Conservation (phyloP, 2,329 filamentous ascomycete species). For the Byssoonygena ceratinophila region DNA sequence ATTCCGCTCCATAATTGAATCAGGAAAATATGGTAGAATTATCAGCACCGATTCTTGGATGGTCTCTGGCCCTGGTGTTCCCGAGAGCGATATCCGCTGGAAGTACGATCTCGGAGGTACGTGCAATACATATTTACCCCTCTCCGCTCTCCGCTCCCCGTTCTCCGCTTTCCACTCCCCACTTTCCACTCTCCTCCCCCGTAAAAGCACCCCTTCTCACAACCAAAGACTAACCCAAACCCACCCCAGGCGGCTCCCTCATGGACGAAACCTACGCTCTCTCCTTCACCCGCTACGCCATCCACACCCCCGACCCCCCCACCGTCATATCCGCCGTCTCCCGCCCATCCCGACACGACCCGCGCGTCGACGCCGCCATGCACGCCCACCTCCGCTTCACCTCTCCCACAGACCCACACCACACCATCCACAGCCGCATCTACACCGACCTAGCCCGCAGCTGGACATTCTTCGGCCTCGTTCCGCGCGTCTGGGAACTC, state of each 20-base stretch:
- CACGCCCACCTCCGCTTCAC: conserved; percentile 24
- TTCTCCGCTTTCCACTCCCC: too few species aligned
- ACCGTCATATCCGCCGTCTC: conserved; percentile 26
- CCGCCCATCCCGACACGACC: conserved; percentile 21
- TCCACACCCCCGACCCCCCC: conserved; percentile 21
- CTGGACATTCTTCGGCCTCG: conserved; percentile 17
- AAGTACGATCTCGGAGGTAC: conserved; percentile 28
- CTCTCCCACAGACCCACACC: conserved; percentile 12
- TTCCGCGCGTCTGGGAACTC: conserved; percentile 27
- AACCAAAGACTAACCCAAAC: conserved; percentile 5
- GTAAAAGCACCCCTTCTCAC: too few species aligned
- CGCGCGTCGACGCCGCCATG: conserved; percentile 27
- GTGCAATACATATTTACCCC: neutral
- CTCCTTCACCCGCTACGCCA: conserved; percentile 27
- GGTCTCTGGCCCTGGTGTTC: conserved; percentile 22
- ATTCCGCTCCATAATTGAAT: conserved; percentile 29
- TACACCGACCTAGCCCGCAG: conserved; percentile 26
- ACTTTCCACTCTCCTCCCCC: too few species aligned
- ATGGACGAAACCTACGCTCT: conserved; percentile 34
- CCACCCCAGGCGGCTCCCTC: conserved; percentile 26
- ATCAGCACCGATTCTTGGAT: conserved; percentile 23
- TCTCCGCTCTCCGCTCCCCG: neutral
- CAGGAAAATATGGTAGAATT: conserved; percentile 26
- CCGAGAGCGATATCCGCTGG: conserved; percentile 31
- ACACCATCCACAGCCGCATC: conserved; percentile 23